These are phyloP conservation scores for Phaeodactylum tricornutum DNA, from an alignment of 108 stramenopile species.

Conservation along the genomic window DNA sequence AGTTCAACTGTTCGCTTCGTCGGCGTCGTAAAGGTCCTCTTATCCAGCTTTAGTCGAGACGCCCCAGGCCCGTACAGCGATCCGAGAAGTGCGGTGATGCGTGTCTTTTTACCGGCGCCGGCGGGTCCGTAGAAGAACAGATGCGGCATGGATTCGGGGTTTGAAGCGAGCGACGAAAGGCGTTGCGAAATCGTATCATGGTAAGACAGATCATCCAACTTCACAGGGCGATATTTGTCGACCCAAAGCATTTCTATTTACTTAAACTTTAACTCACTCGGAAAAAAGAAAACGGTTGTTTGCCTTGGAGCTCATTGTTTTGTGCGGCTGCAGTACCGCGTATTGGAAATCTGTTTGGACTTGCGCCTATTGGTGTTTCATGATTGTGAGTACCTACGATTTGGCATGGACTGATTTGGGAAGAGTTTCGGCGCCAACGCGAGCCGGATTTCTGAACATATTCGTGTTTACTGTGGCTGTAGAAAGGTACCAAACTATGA, in stretches of 20 bases:
- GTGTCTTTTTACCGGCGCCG: slow-evolving; percentile 96
- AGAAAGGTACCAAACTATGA: no score
- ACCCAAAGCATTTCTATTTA: slow-evolving; percentile 99
- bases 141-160: slow-evolving; percentile 80
- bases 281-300: no score
- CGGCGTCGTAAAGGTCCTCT: slow-evolving; percentile 77
- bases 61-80: slow-evolving; percentile 87
- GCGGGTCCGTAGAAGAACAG: slow-evolving; percentile 95
- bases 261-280: no score
- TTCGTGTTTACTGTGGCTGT: no score
- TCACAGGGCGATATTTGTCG: slow-evolving; percentile 93
- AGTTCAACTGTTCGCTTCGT: slow-evolving; percentile 84
- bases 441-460: no score
- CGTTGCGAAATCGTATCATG: slow-evolving; percentile 71
- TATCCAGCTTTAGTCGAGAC: slow-evolving; percentile 68
- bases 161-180: slow-evolving; percentile 47
- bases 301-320: no score
- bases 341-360: no score
- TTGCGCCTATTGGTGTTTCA: no score
- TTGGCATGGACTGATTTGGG: no score
- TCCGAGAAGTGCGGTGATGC: slow-evolving; percentile 84
- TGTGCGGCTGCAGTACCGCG: no score
- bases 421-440: no score
- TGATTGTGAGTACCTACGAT: no score
- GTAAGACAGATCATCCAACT: slow-evolving; percentile 79